Evolutionary conservation across 2,329 filamentous ascomycete species (phyloP), one percentile per base, ranked within the genome.

Genomic region (Neodidymelliopsis sp.): DNA sequence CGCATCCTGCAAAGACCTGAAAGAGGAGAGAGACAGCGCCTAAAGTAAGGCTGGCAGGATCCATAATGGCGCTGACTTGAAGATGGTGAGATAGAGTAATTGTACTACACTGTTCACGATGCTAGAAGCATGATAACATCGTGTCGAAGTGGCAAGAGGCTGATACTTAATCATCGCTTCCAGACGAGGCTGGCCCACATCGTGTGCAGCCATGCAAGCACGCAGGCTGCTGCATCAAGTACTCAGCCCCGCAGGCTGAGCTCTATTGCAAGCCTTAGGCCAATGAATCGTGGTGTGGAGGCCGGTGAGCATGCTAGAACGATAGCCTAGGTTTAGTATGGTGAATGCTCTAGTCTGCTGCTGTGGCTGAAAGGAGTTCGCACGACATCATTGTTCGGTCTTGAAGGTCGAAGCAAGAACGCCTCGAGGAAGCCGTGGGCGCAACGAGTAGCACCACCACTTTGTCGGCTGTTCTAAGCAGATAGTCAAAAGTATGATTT

Each of bases 1-100:
- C 56, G 55, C 67, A 71, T 66, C 69, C 70, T 54, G 69, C 66
- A 39, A 72, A 73, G 16, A 65, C 66, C 39, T 72, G 68, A 28
- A 72, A 73, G 24, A 66, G 65, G 43, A 73, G 53, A 0, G 66
- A 69, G n/a, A 72, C 59, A 8, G 53, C 56, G 22, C 57, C 65
- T 25, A 71, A 56, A 2, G 52, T 51, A 6, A 63, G 35, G 28
- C 63, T 65, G 6, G 66, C 61, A 56, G 66, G 64, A 13, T 34
- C 18, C 13, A 15, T 15, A 6, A 6, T 11, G 13, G 19, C 18
- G 6, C 2, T 16, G 6, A 34, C 4, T 34, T n/a, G 30, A 25
- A 16, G 12, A 29, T n/a, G 16, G 15, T 18, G 16, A 15, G 15
- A 4, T 10, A 9, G 3, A 29, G 12, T 10, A 29, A n/a, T n/a